Conservation (phyloP, 2,329 filamentous ascomycete species). For the Fusarium praegraminearum region DNA sequence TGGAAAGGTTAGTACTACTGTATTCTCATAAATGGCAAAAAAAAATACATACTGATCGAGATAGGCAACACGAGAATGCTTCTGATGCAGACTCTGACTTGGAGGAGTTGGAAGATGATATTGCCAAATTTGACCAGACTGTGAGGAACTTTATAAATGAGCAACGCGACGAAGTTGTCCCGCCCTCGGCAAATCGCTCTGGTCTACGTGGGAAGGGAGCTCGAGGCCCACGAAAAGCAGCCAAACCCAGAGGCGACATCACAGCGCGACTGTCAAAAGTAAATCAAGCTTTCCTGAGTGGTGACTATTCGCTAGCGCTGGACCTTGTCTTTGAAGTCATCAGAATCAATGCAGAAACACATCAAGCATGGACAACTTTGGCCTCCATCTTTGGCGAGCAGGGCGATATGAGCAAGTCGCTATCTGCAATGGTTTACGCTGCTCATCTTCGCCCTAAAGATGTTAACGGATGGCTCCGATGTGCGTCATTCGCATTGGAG, state of each 20-base stretch:
- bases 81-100: constrained; percentile 60
- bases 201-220: constrained; percentile 48
- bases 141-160: constrained; percentile 57
- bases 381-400: constrained; percentile 71
- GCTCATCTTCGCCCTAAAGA: constrained; percentile 73
- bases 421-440: constrained; percentile 71
- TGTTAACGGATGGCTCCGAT: constrained; percentile 68
- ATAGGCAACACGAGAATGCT: constrained; percentile 38
- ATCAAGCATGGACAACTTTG: constrained; percentile 73
- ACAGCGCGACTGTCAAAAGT: constrained; percentile 75
- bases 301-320: constrained; percentile 70
- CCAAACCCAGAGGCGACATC: constrained; percentile 78
- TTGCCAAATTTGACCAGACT: constrained; percentile 58
- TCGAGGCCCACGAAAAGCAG: constrained; percentile 68
- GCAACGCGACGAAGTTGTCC: constrained; percentile 50
- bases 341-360: constrained; percentile 75
- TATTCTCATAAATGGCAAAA: not conserved
- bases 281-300: constrained; percentile 73
- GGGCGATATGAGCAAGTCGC: constrained; percentile 66
- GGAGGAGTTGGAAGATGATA: constrained; percentile 59
- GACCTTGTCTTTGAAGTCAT: constrained; percentile 72
- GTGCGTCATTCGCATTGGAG: constrained; percentile 68
- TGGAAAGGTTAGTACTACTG: constrained; percentile 13
- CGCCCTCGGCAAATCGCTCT: constrained; percentile 35
- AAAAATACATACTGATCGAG: constrained; percentile 13